Base-by-base conservation (phyloP, 2,329 filamentous ascomycete genomes). In the Hymenoscyphus fructigenus region DNA sequence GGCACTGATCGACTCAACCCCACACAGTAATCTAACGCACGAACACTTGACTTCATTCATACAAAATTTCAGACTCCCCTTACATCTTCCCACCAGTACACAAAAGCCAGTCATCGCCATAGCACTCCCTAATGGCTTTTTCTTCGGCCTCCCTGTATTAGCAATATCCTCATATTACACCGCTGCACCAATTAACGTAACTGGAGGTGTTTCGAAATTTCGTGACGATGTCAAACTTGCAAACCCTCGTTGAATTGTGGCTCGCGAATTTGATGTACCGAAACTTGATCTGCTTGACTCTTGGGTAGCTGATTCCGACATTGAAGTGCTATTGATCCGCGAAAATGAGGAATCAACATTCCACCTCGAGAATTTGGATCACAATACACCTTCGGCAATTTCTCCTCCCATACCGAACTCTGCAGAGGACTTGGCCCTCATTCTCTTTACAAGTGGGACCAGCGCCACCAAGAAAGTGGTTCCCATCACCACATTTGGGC, bases 381-480 rank as follows among this genome's bases (percentile, higher is more conserved):
- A 7, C 5, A 34, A 34, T 9, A n/a, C 44, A 5, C 44, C 44
- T n/a, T 50, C 14, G 15, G 20, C 14, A 50, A 17, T 12, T 23
- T n/a, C 44, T 6, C 15, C 20, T 17, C 44, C 44, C 1, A 50
- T 23, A 50, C 10, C 44, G 12, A 50, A 50, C 20, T n/a, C 44
- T 50, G 44, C 17, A 50, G 77, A 83, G 47, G 82, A 85, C 65
- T 78, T 81, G 26, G 79, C 78, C 3, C 77, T 86, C 60, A 77
- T 86, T 57, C 77, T 86, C 1, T 85, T 86, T 70, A 87, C 84
- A 0, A 85, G 82, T 65, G 84, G 84, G 20, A 86, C 84, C 0
- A 84, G 81, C 20, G 84, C 84, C 1, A 84, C 79, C n/a, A 86
- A 85, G 73, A 86, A 86, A 72, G 76, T 85, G 2, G 84, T 86